Base-by-base conservation (phyloP, 345 rosid genomes). In the Murraya koenigii region DNA sequence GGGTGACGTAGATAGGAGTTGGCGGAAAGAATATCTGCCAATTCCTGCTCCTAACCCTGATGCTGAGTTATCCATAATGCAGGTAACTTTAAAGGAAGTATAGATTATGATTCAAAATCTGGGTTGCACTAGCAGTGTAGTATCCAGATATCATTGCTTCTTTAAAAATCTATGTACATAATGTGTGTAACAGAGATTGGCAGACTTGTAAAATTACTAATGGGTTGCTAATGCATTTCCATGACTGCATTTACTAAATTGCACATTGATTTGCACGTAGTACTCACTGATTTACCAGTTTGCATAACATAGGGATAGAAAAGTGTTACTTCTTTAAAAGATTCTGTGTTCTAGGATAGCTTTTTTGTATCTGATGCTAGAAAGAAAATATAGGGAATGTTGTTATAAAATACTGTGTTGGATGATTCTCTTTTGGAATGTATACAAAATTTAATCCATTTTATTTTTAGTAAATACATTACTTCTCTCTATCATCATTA, bases 51-150 rank as follows among this genome's bases (percentile, higher is more conserved):
- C 79, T 69, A 85, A 71, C 78, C 44, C 73, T 38, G 79, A 76
- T 76, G 68, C 81, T 77, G 84, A 81, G 32, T 63, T 80, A 38
- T 58, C 74, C 64, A 39, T 78, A 19, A 23, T 76, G 79, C 94
- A 88, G 92, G 97, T 92, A 86, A 63, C n/a, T 69, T 69, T 36
- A 39, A 19, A 7, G 19, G 28, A 65, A 33, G 41, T 33, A 17
- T 33, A 20, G 44, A 17, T 15, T 41, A 41, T 41, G 49, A 33
- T 17, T 54, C 28, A 25, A n/a, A n/a, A 1, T 66, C 63, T 74
- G 49, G 17, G 75, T 74, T 59, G 49, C 33, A 75, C 26, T 38
- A 33, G 47, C 73, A 49, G 26, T 38, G 54, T 15, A 59, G 32
- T 0, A 58, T 71, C 64, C 49, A 30, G 22, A 73, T 69, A 38